Percentiles rank a stretch among this genome's conserved stretches.
Conservation (phyloP, 805 yeast genomes). For the Priceomyces haplophilus region DNA sequence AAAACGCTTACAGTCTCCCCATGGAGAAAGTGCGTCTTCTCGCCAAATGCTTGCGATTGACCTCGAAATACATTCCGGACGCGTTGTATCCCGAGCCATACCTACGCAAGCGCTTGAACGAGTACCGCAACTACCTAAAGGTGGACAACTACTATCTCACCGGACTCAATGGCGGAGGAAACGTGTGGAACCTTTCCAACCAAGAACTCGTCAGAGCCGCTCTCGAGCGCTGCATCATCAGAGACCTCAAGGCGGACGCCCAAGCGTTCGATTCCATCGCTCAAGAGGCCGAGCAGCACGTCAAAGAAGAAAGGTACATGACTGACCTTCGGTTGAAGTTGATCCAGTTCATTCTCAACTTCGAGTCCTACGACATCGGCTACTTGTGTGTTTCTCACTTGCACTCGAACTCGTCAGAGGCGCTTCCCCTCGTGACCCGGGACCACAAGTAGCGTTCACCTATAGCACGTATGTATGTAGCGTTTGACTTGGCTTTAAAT, state of each 20-base stretch:
- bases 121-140: constrained; percentile 41
- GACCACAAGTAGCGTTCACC: no score
- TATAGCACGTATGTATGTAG: no score
- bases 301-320: constrained; percentile 14
- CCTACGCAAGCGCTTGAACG: constrained; percentile 34
- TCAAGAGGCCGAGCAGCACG: constrained; percentile 12
- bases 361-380: constrained; percentile 40
- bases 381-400: constrained; percentile 29
- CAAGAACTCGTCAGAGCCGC: constrained; percentile 55
- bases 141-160: constrained; percentile 52
- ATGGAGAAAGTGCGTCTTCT: constrained; percentile 34
- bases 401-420: background rate
- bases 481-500: no score
- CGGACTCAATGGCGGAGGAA: constrained; percentile 36
- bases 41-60: constrained; percentile 35
- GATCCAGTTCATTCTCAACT: constrained; percentile 38
- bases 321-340: constrained; percentile 36
- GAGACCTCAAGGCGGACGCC: constrained; percentile 24
- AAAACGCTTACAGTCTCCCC: constrained; percentile 49
- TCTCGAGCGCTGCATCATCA: constrained; percentile 53
- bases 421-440: background rate
- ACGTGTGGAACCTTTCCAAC: constrained; percentile 44
- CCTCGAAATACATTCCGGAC: constrained; percentile 39
- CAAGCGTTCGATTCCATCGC: constrained; percentile 21
- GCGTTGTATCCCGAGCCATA: constrained; percentile 35